Evolutionary conservation across 2,329 filamentous ascomycete species (phyloP), one percentile per base, ranked within the genome.

Genomic region (Amylocarpus encephaloides): DNA sequence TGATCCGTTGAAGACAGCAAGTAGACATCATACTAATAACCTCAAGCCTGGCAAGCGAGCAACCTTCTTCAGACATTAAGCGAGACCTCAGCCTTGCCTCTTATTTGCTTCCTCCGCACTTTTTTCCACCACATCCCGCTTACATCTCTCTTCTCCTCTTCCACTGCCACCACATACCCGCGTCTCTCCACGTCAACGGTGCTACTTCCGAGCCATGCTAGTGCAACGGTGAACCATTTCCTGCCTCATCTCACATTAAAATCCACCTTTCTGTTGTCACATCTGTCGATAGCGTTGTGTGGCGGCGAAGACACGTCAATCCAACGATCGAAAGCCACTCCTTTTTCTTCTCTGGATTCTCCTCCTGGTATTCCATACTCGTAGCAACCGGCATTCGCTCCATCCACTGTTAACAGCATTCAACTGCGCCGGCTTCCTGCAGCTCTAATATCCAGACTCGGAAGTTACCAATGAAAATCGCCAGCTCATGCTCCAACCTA

Each of bases 381-480:
- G 4, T 7, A 26, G 22, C 22, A 26, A 26, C 22, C 4, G 22
- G 7, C 22, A 26, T 26, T 26, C 22, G 7, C 22, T 26, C 34
- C 34, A 36, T 36, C 34, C 12, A 16, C 34, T 43, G 10, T 43
- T 15, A 19, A 34, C 30, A 43, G 26, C 4, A 26, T 26, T 16
- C 34, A 47, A 35, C 15, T 30, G 16, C 35, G 16, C 26, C 44
- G 44, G 44, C 35, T 40, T 13, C 44, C 16, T 40, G 43, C 48
- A 50, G 30, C 11, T n/a, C n/a, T 34, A 46, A 42, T 42, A 46
- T 41, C 13, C 13, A 33, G 43, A 40, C 43, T 50, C 48, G 43
- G 26, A 35, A 40, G 10, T 33, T 38, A 48, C 45, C 4, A 48
- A 19, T 33, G 29, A 18, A 35, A 13, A 13, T 29, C 9, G 13